Base-by-base conservation (phyloP, 73 alveolate species). In the Uronychia binucleata region DNA sequence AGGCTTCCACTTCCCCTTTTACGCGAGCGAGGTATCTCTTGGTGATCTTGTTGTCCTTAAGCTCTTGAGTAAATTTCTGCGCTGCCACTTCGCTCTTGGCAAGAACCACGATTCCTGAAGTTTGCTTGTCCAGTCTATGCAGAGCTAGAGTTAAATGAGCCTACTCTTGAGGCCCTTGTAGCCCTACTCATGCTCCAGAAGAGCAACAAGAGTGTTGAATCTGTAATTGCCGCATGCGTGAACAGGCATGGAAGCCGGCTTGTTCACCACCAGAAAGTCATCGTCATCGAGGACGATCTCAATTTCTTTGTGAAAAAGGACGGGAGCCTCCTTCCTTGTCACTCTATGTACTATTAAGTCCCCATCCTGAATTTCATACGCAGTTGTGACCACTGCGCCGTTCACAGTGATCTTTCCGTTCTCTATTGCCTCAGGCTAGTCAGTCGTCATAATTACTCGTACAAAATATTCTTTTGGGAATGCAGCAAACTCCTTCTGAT, bases 161-260 rank as follows among this genome's bases (percentile, higher is more conserved):
- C 58, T 82, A 26, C 67, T 0, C 1, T 90, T 86, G 30, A 95
- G 84, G 34, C 93, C 97, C 27, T 88, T 88, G 82, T 85, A 89
- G 76, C 93, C 95, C 90, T 86, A 83, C 78, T 98, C 99, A 89
- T 91, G 87, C 84, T 93, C 90, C 19, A 98, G 94, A 13, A 97
- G 91, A 58, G 94, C 94, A 31, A 87, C 94, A 26, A 98, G 88
- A 28, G 99, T 88, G 88, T 98, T 98, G 86, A 92, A 93, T 60
- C 95, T 93, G 88, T 93, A 98, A 31, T 93, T 98, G 0, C 99
- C 99, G 28, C 99, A 92, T 33, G 98, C 95, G 90, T 98, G 99
- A 13, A 97, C 99, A 30, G 99, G 99, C 96, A 97, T 93, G 5
- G 99, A 97, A 29, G 99, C 90, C 26, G 99, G 99, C 86, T 98